A percentile compares a stretch with the other conserved stretches of the same genome.
These are phyloP conservation scores for Bryopsis sp. DNA, from an alignment of 139 green algal genomes.

Conservation along the genomic window DNA sequence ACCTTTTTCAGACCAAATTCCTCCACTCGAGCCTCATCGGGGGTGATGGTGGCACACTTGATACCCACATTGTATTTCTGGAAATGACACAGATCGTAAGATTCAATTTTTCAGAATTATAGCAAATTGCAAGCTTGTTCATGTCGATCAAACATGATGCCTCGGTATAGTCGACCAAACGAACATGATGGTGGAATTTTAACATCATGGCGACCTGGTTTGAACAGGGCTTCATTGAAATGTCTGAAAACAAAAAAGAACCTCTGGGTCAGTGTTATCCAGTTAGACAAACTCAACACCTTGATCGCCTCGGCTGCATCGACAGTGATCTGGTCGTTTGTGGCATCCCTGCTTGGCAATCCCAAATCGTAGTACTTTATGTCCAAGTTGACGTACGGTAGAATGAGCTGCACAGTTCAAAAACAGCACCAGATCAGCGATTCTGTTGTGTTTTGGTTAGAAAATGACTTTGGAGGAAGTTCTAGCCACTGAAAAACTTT, in stretches of 20 bases:
- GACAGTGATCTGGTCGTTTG: constrained; percentile 78
- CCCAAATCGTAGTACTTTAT: constrained; percentile 92
- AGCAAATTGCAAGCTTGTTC: constrained; percentile 8
- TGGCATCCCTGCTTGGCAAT: constrained; percentile 68
- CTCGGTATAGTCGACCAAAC: constrained; percentile 7
- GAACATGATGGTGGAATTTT: too few species aligned
- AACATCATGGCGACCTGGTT: too few species aligned
- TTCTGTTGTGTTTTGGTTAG: too few species aligned
- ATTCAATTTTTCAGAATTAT: neutral
- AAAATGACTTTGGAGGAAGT: too few species aligned
- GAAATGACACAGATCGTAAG: neutral
- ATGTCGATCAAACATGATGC: neutral
- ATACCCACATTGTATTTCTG: constrained; percentile 85
- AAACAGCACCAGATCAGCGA: neutral
- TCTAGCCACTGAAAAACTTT: too few species aligned
- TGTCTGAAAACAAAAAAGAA: neutral
- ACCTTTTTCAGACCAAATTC: constrained; percentile 92
- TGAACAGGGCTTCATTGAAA: too few species aligned
- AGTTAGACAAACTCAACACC: neutral
- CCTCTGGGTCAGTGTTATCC: too few species aligned
- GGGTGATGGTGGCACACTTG: constrained; percentile 97
- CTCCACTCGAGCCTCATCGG: constrained; percentile 88
- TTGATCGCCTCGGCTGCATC: constrained; percentile 71
- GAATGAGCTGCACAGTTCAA: constrained; percentile 60
- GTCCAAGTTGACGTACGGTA: constrained; percentile 87